Base-by-base conservation (phyloP, 2,329 filamentous ascomycete species). In the Cercospora nicotianae region DNA sequence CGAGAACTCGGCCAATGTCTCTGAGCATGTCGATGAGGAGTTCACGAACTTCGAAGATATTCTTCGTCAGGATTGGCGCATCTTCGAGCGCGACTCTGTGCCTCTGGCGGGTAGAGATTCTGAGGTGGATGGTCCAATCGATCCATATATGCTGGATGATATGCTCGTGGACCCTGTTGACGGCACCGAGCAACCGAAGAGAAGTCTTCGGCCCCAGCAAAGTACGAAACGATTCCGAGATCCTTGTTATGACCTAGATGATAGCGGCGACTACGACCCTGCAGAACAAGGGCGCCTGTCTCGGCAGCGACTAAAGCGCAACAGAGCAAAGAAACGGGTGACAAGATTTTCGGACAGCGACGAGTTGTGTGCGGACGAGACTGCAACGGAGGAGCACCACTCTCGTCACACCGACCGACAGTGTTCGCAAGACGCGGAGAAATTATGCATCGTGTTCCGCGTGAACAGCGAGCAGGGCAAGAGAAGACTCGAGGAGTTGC, bases 211-310 rank as follows among this genome's bases (percentile, higher is more conserved):
- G 1, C 60, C 60, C n/a, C 39, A 51, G 60, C 60, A 31, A 48
- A 62, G 60, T 20, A 30, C 20, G 36, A 62, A 62, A 30, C 42
- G 36, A 2, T 62, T 62, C 28, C 60, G 42, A 18, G 18, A 45
- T 31, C 60, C 60, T 30, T 62, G 42, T 28, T 42, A 45, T 10
- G 60, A 62, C 26, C 16, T 48, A 9, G 60, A 62, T 48, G 16
- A 62, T 23, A 62, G 36, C n/a, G 60, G 60, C 39, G 60, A 62
- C 16, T 62, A 45, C 26, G 39, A 62, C 45, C 60, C 60, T 20
- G 20, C 16, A 16, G 60, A 45, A 51, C 39, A 23, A 45, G 31
- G 33, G 31, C 58, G 39, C 8, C 30, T 20, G 12, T 39, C 13
- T 20, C 58, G 59, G 10, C n/a, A 42, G 30, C 48, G 26, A 23